phyloP scores from a whole-genome alignment of 1,284 basidiomycete species.

The Pseudozyma thailandica region DNA sequence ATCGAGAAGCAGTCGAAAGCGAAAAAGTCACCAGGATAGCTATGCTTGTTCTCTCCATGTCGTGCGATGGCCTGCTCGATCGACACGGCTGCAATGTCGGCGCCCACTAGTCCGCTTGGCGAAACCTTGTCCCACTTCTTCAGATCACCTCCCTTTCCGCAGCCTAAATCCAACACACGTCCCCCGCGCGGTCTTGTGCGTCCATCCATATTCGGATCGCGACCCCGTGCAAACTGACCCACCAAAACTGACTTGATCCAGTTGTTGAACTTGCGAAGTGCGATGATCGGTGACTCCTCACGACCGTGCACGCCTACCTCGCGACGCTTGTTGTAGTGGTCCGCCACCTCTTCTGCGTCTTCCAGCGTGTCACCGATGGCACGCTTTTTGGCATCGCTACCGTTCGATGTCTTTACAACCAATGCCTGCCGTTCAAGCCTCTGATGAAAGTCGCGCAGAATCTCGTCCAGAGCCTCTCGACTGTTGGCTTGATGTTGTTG shows the following conservation, averaged over 20 bases:
- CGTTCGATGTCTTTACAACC: not conserved
- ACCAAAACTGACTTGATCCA: conserved; percentile 72
- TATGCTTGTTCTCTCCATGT: conserved; percentile 71
- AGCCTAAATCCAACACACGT: conserved; percentile 93
- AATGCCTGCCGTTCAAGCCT: not conserved
- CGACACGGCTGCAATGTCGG: conserved; percentile 90
- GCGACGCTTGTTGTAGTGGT: conserved; percentile 81
- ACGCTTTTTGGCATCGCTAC: conserved; percentile 23
- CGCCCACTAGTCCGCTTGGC: conserved; percentile 81
- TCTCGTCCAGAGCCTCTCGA: conserved; percentile 42
- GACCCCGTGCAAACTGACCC: conserved; percentile 40
- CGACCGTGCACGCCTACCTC: conserved; percentile 88
- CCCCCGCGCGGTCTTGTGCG: conserved; percentile 68
- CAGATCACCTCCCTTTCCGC: conserved; percentile 97
- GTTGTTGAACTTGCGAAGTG: conserved; percentile 97
- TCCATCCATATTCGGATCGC: conserved; percentile 29
- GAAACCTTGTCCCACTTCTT: conserved; percentile 94
- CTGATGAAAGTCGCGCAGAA: conserved; percentile 36
- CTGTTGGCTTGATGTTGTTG: conserved; percentile 30
- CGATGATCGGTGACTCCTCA: conserved; percentile 92
- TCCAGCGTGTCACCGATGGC: conserved; percentile 26
- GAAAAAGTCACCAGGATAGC: conserved; percentile 82
- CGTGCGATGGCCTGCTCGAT: conserved; percentile 86
- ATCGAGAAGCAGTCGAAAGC: conserved; percentile 88
- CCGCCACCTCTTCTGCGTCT: conserved; percentile 51